Evolutionary conservation across 2,329 filamentous ascomycete genomes (phyloP).

Genomic region (Drechslera avenae): DNA sequence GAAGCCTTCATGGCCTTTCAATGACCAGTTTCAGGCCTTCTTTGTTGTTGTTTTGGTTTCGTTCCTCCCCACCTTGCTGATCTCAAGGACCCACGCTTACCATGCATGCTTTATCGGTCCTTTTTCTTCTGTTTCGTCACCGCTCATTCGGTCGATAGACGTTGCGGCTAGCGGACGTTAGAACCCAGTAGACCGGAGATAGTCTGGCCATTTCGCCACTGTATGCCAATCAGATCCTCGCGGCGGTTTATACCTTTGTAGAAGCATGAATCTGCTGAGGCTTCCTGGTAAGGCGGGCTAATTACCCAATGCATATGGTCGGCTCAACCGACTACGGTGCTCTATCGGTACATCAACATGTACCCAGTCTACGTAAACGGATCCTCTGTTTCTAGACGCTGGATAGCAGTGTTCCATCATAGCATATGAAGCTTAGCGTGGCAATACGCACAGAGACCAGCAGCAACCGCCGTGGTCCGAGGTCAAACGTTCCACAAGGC

Average conservation of each 20-base stretch:
- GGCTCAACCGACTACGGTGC: background rate
- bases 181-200: slow-evolving; percentile 12
- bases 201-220: slow-evolving; percentile 2
- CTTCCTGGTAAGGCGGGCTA: slow-evolving; percentile 6
- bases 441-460: slow-evolving; percentile 2
- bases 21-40: slow-evolving; percentile 6
- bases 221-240: slow-evolving; percentile 11
- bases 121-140: slow-evolving; percentile 30
- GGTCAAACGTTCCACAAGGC: slow-evolving; percentile 11
- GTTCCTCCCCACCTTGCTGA: slow-evolving; percentile 20
- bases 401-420: background rate
- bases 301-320: slow-evolving; percentile 2
- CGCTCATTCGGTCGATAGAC: slow-evolving; percentile 25
- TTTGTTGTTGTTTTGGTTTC: slow-evolving; percentile 22
- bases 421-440: slow-evolving; percentile 5
- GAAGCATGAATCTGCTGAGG: slow-evolving; percentile 2
- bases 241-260: slow-evolving; percentile 8
- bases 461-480: slow-evolving; percentile 9
- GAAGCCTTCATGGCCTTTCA: slow-evolving; percentile 1
- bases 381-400: slow-evolving; percentile 1
- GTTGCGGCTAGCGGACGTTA: slow-evolving; percentile 17
- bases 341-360: background rate
- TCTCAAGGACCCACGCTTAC: slow-evolving; percentile 17
- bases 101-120: slow-evolving; percentile 29
- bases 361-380: slow-evolving; percentile 2